Percentiles rank a stretch among this genome's conserved stretches.
phyloP scores from a whole-genome alignment of 108 stramenopile species.

The Fragilaria radians region DNA sequence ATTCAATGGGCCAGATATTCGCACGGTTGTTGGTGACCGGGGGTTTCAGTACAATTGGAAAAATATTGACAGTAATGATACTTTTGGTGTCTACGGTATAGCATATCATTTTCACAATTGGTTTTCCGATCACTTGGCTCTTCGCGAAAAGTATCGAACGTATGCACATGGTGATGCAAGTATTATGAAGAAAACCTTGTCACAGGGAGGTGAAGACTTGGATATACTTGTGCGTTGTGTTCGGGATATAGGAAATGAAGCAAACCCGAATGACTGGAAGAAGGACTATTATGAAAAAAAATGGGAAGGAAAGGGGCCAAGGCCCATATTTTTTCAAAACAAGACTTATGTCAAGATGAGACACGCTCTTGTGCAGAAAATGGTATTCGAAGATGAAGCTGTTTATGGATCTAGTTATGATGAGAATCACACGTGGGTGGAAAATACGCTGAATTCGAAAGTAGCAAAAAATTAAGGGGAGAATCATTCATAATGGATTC shows the following conservation, averaged over 20 bases:
- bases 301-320: neutral
- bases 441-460: neutral
- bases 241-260: neutral
- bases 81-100: neutral
- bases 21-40: slow-evolving; percentile 6
- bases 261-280: neutral
- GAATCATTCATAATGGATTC: no score
- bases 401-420: neutral
- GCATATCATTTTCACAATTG: slow-evolving; percentile 45
- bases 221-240: slow-evolving; percentile 21
- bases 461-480: no score
- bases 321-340: neutral
- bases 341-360: neutral
- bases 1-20: slow-evolving; percentile 20
- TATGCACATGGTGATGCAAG: slow-evolving; percentile 24
- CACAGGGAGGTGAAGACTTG: slow-evolving; percentile 17
- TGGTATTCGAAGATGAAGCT: neutral
- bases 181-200: slow-evolving; percentile 16
- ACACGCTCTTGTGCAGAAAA: neutral
- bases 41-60: neutral
- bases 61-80: neutral
- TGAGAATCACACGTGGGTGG: neutral
- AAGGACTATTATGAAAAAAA: neutral
- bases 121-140: slow-evolving; percentile 12
- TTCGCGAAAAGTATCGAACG: slow-evolving; percentile 30